Evolutionary conservation across 306 rosid genomes (phyloP), one percentile per base, ranked within the genome.

Genomic region (Nissolia schottii): DNA sequence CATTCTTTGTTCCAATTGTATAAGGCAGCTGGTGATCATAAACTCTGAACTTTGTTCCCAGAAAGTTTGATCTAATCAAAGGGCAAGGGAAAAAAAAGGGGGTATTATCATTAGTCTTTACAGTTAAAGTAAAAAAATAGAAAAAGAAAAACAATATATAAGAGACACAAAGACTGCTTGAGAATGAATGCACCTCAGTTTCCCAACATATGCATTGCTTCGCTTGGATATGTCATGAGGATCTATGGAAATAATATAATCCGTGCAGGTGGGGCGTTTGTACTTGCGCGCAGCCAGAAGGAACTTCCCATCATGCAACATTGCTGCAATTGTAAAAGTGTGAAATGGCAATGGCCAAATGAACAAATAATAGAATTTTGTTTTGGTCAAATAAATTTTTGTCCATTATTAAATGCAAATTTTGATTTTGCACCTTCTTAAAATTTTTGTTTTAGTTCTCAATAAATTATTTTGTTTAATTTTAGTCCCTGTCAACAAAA

Each of bases 211-310:
- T 59, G 90, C 76, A 78, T 80, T 80, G 85, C 96, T 91, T 75
- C 98, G 92, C 64, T 82, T 91, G 16, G 99, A 94, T 87, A 82
- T 73, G 64, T 94, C 92, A 83, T 78, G 88, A 3, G 89, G 82
- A 65, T 82, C 55, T 35, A 94, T 77, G 63, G 96, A 91, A 80
- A 94, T 81, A 27, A 86, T 58, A 80, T 91, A 94, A 74, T 91
- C 99, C 0, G 96, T 91, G 81, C 89, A 88, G 49, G 96, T 94
- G 69, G 99, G 81, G 15, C 97, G 99, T 77, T 88, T 91, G 61
- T 89, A 86, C 75, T 91, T 94, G 55, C 89, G 91, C 6, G 99
- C 99, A 76, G 97, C 96, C 72, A 94, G 89, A 85, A 94, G 93
- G 79, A 94, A 94, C 84, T 91, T 94, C 45, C 99, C 99, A n/a